Evolutionary conservation across 805 yeast species (phyloP).

Genomic region (Wickerhamiella sorbophila): DNA sequence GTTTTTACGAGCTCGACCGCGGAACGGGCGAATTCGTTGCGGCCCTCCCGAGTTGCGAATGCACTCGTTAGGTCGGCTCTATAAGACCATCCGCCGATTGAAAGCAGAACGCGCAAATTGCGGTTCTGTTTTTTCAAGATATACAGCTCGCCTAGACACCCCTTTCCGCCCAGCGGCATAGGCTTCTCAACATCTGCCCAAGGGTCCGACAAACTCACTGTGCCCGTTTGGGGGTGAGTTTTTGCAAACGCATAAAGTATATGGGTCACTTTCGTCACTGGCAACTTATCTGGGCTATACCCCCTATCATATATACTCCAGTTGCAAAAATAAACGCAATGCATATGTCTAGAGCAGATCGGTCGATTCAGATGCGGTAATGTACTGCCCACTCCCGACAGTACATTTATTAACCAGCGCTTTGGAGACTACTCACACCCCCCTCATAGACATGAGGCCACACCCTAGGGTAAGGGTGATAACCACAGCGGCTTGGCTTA

Average conservation of each 20-base stretch:
- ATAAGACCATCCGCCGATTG: slow-evolving; percentile 74
- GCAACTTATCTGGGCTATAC: slow-evolving; percentile 49
- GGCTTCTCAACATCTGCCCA: slow-evolving; percentile 45
- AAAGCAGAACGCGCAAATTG: slow-evolving; percentile 42
- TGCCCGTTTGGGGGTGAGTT: slow-evolving; percentile 41
- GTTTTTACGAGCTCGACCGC: slow-evolving; percentile 34
- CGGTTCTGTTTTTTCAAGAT: slow-evolving; percentile 31
- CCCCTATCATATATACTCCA: slow-evolving; percentile 56
- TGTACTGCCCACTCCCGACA: too few species aligned
- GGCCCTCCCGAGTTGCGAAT: slow-evolving; percentile 25
- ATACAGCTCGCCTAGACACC: slow-evolving; percentile 37
- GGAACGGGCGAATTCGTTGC: slow-evolving; percentile 37
- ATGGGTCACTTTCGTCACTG: slow-evolving; percentile 43
- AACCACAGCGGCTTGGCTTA: too few species aligned
- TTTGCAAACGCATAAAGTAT: slow-evolving; percentile 66
- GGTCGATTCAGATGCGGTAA: too few species aligned
- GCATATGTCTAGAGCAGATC: too few species aligned
- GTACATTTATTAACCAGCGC: too few species aligned
- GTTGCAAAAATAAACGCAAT: slow-evolving; percentile 23
- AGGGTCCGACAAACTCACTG: slow-evolving; percentile 40
- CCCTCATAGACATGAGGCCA: too few species aligned
- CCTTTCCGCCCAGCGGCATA: slow-evolving; percentile 24
- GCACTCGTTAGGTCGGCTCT: slow-evolving; percentile 36
- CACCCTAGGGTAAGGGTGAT: too few species aligned
- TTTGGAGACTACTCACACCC: too few species aligned